phyloP scores from a whole-genome alignment of 306 rosid genomes.

The Luffa acutangula region DNA sequence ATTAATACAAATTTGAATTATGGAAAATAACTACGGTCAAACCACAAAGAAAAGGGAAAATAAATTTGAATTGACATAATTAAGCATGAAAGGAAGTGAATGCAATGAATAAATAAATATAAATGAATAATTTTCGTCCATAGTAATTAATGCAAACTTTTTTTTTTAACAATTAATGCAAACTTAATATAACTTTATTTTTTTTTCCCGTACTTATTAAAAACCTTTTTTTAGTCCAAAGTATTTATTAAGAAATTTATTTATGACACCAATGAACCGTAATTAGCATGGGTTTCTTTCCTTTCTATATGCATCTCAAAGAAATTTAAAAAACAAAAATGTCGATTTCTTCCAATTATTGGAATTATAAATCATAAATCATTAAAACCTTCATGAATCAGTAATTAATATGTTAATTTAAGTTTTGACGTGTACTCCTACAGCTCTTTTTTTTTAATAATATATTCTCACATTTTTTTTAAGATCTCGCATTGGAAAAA shows the following conservation, averaged over 20 bases:
- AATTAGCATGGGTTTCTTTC: not conserved
- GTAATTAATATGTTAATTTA: not conserved
- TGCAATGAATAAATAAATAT: no score
- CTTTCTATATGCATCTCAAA: not conserved
- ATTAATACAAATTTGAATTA: no score
- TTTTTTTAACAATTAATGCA: not conserved
- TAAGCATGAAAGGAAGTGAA: no score
- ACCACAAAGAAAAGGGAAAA: no score
- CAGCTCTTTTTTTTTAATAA: no score
- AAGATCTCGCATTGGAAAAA: no score
- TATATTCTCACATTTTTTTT: no score
- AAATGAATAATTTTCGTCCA: no score
- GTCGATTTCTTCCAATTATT: not conserved
- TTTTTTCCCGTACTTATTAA: not conserved
- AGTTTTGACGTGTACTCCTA: not conserved
- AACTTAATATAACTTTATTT: not conserved
- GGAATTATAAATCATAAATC: not conserved
- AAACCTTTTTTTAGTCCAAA: no score
- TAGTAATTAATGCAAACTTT: not conserved
- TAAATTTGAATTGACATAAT: no score
- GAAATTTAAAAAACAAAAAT: not conserved
- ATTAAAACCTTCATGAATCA: not conserved
- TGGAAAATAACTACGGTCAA: no score
- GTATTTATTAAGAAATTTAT: not conserved
- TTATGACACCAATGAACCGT: not conserved